These are phyloP conservation scores for Scedosporium apiospermum DNA, from an alignment of 2,329 filamentous ascomycete species.

Conservation along the genomic window DNA sequence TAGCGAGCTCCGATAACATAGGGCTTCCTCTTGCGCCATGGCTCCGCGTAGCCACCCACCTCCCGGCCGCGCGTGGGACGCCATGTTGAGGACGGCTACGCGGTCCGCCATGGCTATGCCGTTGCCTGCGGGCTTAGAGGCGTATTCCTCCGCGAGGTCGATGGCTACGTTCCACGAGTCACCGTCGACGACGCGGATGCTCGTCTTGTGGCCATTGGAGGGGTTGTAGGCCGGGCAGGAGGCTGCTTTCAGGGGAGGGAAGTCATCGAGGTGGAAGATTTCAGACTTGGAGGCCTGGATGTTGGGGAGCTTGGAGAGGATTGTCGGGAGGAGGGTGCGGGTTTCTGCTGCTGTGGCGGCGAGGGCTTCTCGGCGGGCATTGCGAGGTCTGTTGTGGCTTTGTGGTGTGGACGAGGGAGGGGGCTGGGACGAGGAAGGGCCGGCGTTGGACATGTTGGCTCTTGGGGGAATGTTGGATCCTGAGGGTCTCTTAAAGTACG, in stretches of 20 bases:
- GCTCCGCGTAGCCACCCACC: slow-evolving; percentile 55
- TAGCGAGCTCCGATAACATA: slow-evolving; percentile 55
- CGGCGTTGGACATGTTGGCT: background rate
- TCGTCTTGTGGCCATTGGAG: slow-evolving; percentile 15
- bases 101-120: slow-evolving; percentile 13
- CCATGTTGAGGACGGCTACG: slow-evolving; percentile 58
- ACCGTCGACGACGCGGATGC: slow-evolving; percentile 41
- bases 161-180: slow-evolving; percentile 51
- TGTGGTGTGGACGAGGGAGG: no score
- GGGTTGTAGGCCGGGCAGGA: slow-evolving; percentile 31
- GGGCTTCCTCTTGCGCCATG: slow-evolving; percentile 58
- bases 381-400: background rate
- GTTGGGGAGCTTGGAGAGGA: slow-evolving; percentile 34
- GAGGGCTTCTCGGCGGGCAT: background rate
- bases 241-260: slow-evolving; percentile 26
- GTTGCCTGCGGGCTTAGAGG: slow-evolving; percentile 14
- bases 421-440: no score
- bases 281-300: slow-evolving; percentile 26
- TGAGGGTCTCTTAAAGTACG: background rate
- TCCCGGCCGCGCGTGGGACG: slow-evolving; percentile 46
- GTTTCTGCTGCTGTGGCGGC: slow-evolving; percentile 26
- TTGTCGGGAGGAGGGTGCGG: slow-evolving; percentile 31
- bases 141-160: slow-evolving; percentile 15
- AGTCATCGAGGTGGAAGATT: slow-evolving; percentile 23
- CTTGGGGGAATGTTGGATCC: background rate